Percentiles rank a stretch among this genome's conserved stretches.
phyloP scores from a whole-genome alignment of 257 asterid genomes.

The Solanum neorickii region DNA sequence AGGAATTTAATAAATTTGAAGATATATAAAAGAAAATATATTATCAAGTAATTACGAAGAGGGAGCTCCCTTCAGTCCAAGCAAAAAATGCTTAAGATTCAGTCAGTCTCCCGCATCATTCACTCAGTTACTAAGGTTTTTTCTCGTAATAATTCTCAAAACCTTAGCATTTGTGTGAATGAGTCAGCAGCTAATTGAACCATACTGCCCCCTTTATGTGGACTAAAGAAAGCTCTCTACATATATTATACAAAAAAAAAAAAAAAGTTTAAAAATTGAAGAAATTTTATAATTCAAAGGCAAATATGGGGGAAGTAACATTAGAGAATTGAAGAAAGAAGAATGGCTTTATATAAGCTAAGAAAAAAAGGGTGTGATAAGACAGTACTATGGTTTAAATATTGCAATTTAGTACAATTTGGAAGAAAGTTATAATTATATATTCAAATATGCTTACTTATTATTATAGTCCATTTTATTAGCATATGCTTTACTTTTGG shows the following conservation, averaged over 20 bases:
- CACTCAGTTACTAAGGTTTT: constrained; percentile 50
- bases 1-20: background rate
- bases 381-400: background rate
- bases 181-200: constrained; percentile 93
- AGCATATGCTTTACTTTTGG: background rate
- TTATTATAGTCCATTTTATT: constrained; percentile 5
- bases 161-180: constrained; percentile 82
- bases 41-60: background rate
- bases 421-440: background rate
- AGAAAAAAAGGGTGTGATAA: background rate
- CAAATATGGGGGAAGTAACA: background rate
- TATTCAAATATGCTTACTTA: background rate
- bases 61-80: constrained; percentile 99
- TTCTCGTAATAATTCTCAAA: background rate
- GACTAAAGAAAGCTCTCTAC: constrained; percentile 97
- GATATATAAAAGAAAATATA: background rate
- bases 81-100: constrained; percentile 58
- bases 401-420: background rate
- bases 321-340: background rate
- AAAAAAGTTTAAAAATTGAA: no score
- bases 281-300: background rate
- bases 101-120: constrained; percentile 76
- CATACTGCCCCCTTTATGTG: constrained; percentile 56
- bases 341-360: constrained; percentile 28
- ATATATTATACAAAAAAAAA: background rate